Percentiles rank a stretch among this genome's conserved stretches.
These are phyloP conservation scores for Lepidium aucheri DNA, from an alignment of 345 rosid genomes.

Conservation along the genomic window DNA sequence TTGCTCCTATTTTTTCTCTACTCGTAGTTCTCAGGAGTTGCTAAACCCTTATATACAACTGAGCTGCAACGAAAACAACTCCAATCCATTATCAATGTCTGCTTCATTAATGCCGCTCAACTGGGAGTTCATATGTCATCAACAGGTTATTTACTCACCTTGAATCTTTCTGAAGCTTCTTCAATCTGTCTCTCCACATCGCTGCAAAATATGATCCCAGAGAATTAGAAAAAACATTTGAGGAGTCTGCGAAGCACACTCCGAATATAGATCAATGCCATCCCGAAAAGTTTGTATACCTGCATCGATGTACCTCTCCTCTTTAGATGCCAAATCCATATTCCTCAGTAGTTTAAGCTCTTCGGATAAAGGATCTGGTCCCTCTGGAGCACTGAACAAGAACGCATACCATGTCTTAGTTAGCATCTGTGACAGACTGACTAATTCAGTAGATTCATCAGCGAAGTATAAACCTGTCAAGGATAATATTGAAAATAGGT, in stretches of 20 bases:
- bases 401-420: constrained; percentile 12
- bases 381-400: constrained; percentile 64
- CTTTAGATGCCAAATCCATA: constrained; percentile 65
- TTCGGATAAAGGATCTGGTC: constrained; percentile 59
- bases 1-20: constrained; percentile 15
- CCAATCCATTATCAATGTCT: background rate
- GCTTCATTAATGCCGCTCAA: background rate
- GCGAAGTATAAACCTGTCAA: constrained; percentile 55
- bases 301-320: constrained; percentile 84
- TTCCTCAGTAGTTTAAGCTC: constrained; percentile 61
- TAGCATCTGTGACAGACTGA: constrained; percentile 19
- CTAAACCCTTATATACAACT: constrained; percentile 8
- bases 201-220: constrained; percentile 40
- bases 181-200: constrained; percentile 63
- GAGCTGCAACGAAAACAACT: constrained; percentile 10
- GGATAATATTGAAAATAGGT: constrained; percentile 57
- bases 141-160: constrained; percentile 32
- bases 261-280: background rate
- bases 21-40: constrained; percentile 26
- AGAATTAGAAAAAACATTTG: background rate
- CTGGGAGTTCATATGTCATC: background rate
- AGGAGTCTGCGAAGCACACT: background rate
- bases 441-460: background rate
- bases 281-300: constrained; percentile 34
- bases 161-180: constrained; percentile 40